Percentiles rank a stretch among this genome's conserved stretches.
These are phyloP conservation scores for Colletotrichum cordylinicola DNA, from an alignment of 2,329 filamentous ascomycete species.

Conservation along the genomic window DNA sequence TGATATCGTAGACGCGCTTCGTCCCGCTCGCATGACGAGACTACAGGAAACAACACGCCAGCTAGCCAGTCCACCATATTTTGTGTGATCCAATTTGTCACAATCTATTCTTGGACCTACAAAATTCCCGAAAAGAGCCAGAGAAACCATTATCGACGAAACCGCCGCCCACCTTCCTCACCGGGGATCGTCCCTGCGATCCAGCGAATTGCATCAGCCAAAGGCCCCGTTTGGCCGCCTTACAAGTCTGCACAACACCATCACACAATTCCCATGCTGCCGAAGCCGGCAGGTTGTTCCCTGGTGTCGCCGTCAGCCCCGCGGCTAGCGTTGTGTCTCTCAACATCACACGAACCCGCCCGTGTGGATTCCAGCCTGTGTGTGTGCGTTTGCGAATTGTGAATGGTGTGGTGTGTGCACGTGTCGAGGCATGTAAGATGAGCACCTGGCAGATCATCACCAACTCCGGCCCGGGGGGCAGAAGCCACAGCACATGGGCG, in stretches of 20 bases:
- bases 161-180: not conserved
- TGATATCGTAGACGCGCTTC: not conserved
- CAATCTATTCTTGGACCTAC: not conserved
- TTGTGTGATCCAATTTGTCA: not conserved
- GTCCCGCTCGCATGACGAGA: not conserved
- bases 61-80: not conserved
- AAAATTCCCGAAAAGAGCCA: not conserved
- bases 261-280: not conserved
- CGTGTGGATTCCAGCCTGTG: not conserved
- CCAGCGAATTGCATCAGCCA: not conserved
- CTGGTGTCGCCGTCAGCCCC: not conserved
- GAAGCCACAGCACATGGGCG: not conserved
- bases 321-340: not conserved
- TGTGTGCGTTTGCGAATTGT: not conserved
- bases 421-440: not conserved
- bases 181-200: not conserved
- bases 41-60: not conserved
- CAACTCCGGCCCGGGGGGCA: not conserved
- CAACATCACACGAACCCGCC: not conserved
- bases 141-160: not conserved
- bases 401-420: not conserved
- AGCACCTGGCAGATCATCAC: not conserved
- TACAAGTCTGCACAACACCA: not conserved
- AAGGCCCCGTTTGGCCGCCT: not conserved
- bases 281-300: not conserved